Conservation (phyloP, 192 early-diverging fungal species). For the Lobosporangium transversale region DNA sequence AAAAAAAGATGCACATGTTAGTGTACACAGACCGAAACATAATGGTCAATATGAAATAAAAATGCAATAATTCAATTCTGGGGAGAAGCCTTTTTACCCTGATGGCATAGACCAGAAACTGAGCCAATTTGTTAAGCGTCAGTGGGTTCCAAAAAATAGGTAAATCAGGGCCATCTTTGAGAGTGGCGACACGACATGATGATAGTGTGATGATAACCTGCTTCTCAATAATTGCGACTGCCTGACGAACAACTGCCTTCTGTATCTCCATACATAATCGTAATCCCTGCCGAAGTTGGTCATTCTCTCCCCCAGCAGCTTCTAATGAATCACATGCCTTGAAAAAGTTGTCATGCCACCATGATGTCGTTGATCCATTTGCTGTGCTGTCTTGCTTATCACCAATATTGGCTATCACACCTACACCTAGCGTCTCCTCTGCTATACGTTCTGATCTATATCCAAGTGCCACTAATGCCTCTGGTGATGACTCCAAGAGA, state of each 20-base stretch:
- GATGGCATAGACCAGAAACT: constrained; percentile 84
- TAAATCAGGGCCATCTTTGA: constrained; percentile 66
- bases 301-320: constrained; percentile 42
- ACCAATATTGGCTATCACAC: neutral
- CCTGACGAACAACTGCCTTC: constrained; percentile 78
- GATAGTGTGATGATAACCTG: constrained; percentile 77
- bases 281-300: constrained; percentile 67
- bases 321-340: constrained; percentile 89
- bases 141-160: constrained; percentile 68
- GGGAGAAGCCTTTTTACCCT: no score
- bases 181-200: constrained; percentile 78
- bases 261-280: constrained; percentile 81
- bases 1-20: neutral
- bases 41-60: neutral
- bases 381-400: constrained; percentile 9
- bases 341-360: constrained; percentile 88
- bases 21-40: neutral
- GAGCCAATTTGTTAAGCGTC: constrained; percentile 78
- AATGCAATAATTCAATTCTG: no score
- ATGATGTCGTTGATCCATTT: constrained; percentile 15
- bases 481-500: constrained; percentile 66
- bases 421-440: constrained; percentile 30
- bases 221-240: constrained; percentile 82
- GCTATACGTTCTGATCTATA: constrained; percentile 45
- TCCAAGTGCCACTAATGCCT: constrained; percentile 49